phyloP scores from a whole-genome alignment of 2,329 filamentous ascomycete species.

The Cyphellophora attinorum region DNA sequence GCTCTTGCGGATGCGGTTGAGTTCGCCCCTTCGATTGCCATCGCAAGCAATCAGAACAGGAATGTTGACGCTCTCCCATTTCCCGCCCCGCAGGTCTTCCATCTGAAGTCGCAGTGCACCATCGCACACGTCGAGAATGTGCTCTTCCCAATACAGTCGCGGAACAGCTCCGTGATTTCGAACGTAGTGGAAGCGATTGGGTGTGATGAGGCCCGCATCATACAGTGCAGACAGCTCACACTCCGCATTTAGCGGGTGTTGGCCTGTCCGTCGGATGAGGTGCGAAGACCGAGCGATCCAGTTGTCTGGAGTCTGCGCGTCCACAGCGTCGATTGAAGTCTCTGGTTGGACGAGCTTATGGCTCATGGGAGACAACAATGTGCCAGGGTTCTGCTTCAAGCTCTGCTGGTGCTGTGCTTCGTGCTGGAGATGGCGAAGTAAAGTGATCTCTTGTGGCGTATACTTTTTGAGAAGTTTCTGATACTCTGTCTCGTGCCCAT shows the following conservation, averaged over 20 bases:
- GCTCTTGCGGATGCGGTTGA: conserved; percentile 40
- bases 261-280: conserved; percentile 42
- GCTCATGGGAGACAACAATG: conserved; percentile 26
- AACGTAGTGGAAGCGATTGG: conserved; percentile 43
- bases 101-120: conserved; percentile 32
- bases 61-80: conserved; percentile 38
- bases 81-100: conserved; percentile 29
- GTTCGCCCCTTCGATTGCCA: conserved; percentile 42
- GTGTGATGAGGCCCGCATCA: conserved; percentile 40
- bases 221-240: conserved; percentile 32
- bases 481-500: conserved; percentile 10
- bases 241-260: conserved; percentile 45
- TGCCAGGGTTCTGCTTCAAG: conserved; percentile 35
- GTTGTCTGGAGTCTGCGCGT: conserved; percentile 45
- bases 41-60: conserved; percentile 40
- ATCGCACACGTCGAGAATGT: conserved; percentile 35
- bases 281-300: conserved; percentile 41
- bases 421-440: conserved; percentile 31
- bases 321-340: conserved; percentile 35
- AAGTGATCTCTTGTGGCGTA: conserved; percentile 32
- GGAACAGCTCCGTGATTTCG: conserved; percentile 47
- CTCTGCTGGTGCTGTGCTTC: conserved; percentile 34
- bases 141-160: conserved; percentile 39
- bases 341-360: conserved; percentile 16
- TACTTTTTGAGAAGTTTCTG: conserved; percentile 26